Percentiles rank a stretch among this genome's conserved stretches.
phyloP scores from a whole-genome alignment of 257 asterid genomes.

The Verbascum thapsus region DNA sequence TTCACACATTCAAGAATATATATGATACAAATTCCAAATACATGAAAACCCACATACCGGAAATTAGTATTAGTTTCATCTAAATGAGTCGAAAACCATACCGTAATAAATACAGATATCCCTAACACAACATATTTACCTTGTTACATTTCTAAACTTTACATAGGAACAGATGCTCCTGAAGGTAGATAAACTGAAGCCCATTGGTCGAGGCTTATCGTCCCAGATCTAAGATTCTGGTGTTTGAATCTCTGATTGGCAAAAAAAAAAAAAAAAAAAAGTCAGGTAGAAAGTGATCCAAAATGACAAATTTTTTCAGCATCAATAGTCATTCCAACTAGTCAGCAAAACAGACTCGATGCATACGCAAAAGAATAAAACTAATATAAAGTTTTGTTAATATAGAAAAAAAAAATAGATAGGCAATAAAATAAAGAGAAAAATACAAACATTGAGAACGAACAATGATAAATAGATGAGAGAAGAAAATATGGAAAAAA shows the following conservation, averaged over 20 bases:
- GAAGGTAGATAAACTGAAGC: neutral
- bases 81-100: constrained; percentile 6
- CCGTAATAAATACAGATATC: neutral
- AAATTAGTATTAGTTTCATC: neutral
- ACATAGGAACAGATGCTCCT: constrained; percentile 11
- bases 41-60: neutral
- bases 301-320: neutral
- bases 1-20: neutral
- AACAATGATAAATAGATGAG: neutral
- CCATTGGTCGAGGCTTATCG: neutral
- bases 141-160: constrained; percentile 22
- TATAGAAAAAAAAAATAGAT: neutral
- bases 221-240: constrained; percentile 22
- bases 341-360: neutral
- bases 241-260: constrained; percentile 30
- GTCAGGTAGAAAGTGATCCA: neutral
- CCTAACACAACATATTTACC: constrained; percentile 6
- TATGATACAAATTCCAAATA: neutral
- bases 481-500: neutral
- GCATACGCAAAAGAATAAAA: too few species aligned
- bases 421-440: neutral
- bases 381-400: too few species aligned
- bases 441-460: neutral
- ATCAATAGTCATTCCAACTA: neutral
- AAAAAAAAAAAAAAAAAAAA: neutral